A percentile compares a stretch with the other conserved stretches of the same genome.
Conservation (phyloP, 805 yeast species). For the Wickerhamiella qilinensis region DNA sequence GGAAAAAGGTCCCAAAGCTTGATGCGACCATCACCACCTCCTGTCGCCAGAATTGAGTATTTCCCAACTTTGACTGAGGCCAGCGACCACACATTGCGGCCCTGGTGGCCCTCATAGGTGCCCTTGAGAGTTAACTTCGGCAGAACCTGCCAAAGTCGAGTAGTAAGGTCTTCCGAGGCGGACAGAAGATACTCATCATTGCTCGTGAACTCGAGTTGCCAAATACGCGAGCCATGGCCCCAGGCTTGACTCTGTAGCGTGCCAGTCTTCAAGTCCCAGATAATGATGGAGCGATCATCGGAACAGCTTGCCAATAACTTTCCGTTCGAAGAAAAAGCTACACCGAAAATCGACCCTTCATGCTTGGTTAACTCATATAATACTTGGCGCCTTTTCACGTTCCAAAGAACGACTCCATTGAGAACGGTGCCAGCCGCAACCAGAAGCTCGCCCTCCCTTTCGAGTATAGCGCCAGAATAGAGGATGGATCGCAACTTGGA, state of each 20-base stretch:
- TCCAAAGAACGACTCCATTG: constrained; percentile 76
- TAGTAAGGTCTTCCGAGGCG: constrained; percentile 76
- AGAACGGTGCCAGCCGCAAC: constrained; percentile 89
- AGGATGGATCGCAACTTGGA: constrained; percentile 65
- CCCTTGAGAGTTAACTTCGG: too few relatives aligned
- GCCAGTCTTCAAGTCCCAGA: constrained; percentile 52
- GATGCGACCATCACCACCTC: constrained; percentile 87
- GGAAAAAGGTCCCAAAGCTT: constrained; percentile 45
- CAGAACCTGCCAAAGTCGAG: constrained; percentile 57
- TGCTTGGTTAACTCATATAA: constrained; percentile 52
- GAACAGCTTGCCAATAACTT: constrained; percentile 62
- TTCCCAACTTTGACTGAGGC: constrained; percentile 28
- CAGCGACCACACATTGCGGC: constrained; percentile 66
- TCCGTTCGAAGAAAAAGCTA: constrained; percentile 42
- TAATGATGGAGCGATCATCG: constrained; percentile 76
- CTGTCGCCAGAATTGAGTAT: constrained; percentile 39
- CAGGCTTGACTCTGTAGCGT: constrained; percentile 60
- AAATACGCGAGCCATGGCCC: constrained; percentile 94
- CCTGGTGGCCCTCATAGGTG: constrained; percentile 51
- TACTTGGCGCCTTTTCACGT: constrained; percentile 24
- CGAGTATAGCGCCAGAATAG: constrained; percentile 66
- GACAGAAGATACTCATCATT: constrained; percentile 33
- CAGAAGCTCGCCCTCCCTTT: constrained; percentile 27
- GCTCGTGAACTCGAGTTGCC: constrained; percentile 51
- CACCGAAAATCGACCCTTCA: constrained; percentile 84